Conservation (phyloP, 371 early-diverging fungal species). For the Mucor lusitanicus region DNA sequence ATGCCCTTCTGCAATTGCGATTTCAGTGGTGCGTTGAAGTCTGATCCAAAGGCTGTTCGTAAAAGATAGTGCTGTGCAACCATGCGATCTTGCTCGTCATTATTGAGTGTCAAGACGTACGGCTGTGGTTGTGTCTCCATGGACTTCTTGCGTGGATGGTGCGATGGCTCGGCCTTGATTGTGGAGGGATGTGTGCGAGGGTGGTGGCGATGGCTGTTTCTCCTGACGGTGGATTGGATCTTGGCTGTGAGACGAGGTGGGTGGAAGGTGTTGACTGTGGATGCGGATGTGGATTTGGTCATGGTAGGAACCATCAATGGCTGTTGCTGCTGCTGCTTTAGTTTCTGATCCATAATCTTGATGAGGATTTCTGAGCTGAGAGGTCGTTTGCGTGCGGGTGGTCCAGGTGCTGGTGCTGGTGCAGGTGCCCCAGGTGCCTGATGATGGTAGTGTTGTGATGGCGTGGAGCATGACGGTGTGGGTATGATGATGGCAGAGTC, state of each 20-base stretch:
- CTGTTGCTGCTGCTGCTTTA: conserved; percentile 14
- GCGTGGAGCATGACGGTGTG: conserved; percentile 5
- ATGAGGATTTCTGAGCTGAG: conserved; percentile 20
- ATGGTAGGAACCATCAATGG: background rate
- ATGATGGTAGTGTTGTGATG: background rate
- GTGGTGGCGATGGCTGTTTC: background rate
- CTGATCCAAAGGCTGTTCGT: conserved; percentile 46
- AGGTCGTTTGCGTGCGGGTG: conserved; percentile 13
- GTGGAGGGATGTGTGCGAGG: background rate
- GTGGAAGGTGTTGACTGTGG: background rate
- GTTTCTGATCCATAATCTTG: conserved; percentile 24
- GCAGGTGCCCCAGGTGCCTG: background rate
- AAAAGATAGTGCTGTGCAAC: conserved; percentile 51
- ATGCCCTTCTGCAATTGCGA: conserved; percentile 38
- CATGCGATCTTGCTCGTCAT: conserved; percentile 47
- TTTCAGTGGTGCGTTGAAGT: conserved; percentile 39
- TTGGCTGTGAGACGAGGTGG: background rate
- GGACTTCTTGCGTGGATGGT: background rate
- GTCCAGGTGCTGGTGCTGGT: background rate
- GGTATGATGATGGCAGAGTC: conserved; percentile 8
- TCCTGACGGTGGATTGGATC: background rate
- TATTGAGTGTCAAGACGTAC: conserved; percentile 32
- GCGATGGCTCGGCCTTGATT: too few species aligned
- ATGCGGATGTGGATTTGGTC: background rate
- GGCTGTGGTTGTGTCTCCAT: conserved; percentile 10